phyloP scores from a whole-genome alignment of 179 eudicot species.

The Camellia oleifera region DNA sequence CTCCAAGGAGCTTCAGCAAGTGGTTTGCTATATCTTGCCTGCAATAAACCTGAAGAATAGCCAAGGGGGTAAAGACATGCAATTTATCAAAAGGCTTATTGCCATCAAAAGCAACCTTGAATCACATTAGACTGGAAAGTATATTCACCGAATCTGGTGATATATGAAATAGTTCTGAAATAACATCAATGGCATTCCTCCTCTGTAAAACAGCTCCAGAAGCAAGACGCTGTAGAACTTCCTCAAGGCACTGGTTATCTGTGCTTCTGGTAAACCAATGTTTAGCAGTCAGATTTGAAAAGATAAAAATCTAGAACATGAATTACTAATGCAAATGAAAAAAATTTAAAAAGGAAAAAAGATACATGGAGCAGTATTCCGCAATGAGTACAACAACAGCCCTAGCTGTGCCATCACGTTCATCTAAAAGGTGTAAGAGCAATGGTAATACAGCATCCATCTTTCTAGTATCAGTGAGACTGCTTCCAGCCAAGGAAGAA shows the following conservation, averaged over 20 bases:
- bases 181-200: constrained; percentile 64
- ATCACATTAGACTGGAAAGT: constrained; percentile 34
- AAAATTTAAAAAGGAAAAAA: not conserved
- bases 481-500: constrained; percentile 23
- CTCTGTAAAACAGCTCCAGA: constrained; percentile 48
- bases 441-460: constrained; percentile 48
- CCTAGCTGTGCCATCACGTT: constrained; percentile 60
- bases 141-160: constrained; percentile 32
- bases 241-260: constrained; percentile 47
- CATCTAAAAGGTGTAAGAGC: constrained; percentile 56
- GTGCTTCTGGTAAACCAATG: constrained; percentile 44
- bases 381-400: constrained; percentile 61
- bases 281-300: constrained; percentile 13
- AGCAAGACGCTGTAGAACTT: constrained; percentile 54
- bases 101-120: constrained; percentile 7
- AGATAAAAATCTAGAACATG: not conserved
- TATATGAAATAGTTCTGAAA: constrained; percentile 48
- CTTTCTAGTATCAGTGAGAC: constrained; percentile 35
- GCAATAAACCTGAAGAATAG: constrained; percentile 20
- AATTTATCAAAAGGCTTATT: constrained; percentile 5
- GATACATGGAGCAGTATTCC: constrained; percentile 64
- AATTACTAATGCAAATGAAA: not conserved
- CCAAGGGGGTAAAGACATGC: not conserved
- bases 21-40: constrained; percentile 59
- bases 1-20: constrained; percentile 54